Base-by-base conservation (phyloP, 192 early-diverging fungal genomes). In the Oehlia diaphana region DNA sequence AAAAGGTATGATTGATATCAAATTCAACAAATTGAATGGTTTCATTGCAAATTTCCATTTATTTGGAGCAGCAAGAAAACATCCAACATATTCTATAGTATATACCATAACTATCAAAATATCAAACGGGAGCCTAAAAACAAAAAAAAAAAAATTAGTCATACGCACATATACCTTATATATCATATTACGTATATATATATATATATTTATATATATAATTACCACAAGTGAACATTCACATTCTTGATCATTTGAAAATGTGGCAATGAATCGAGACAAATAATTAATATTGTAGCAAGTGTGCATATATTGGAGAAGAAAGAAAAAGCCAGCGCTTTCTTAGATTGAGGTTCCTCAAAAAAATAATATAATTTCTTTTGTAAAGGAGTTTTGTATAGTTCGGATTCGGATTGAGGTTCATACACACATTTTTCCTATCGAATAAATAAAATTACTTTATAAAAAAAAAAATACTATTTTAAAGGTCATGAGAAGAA, bases 311-410 rank as follows among this genome's bases (percentile, higher is more conserved):
- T 4, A 19, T 5, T 7, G 5, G 53, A 58, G 21, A 69, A 33
- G 9, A 6, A 2, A 21, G 37, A 33, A 28, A 31, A 69, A 19
- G 10, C 9, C 35, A n/a, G 31, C 3, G 67, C 67, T 19, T 8
- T 31, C 9, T 7, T 31, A 13, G 31, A 37, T 33, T 12, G 28
- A 39, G 67, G 67, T 69, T 39, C 37, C 19, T 69, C 67, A 69
- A 69, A 69, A 28, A 69, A 69, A 69, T 69, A 14, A 28, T 69
- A 69, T n/a, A 31, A 69, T 69, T 69, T 69, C 28, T 21, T n/a
- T 28, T 69, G 67, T 31, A 69, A 69, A 37, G n/a, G 31, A 9
- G 67, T 69, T 69, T 33, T 28, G 19, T 58, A 58, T 7, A 58
- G 5, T 37, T 37, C 35, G 3, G 35, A 37, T 4, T 58, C 53